Conservation (phyloP, 768 basidiomycete species). For the Pleurotus platypus region DNA sequence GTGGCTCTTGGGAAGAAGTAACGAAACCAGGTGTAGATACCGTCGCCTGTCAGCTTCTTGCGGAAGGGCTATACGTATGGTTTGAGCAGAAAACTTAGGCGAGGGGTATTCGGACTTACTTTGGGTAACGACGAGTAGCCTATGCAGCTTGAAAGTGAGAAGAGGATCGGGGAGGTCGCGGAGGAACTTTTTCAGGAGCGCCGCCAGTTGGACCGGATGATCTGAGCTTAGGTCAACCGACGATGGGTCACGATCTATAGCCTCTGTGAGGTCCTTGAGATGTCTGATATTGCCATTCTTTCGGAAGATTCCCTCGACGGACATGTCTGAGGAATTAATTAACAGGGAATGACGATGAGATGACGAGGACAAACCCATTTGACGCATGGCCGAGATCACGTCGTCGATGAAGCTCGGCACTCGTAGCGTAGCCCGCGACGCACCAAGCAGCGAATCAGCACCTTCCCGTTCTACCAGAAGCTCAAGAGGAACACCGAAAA, state of each 20-base stretch:
- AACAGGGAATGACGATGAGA: slow-evolving; percentile 6
- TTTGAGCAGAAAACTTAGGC: too few species aligned
- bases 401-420: slow-evolving; percentile 99
- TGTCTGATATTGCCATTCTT: slow-evolving; percentile 97
- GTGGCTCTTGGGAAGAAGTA: slow-evolving; percentile 88
- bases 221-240: slow-evolving; percentile 91
- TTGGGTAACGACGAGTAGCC: slow-evolving; percentile 83
- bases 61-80: slow-evolving; percentile 52
- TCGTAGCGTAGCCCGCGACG: slow-evolving; percentile 77
- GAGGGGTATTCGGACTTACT: slow-evolving; percentile 44
- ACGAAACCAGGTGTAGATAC: slow-evolving; percentile 79
- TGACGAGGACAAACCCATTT: slow-evolving; percentile 71
- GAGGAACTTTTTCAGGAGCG: slow-evolving; percentile 94
- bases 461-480: slow-evolving; percentile 91
- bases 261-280: slow-evolving; percentile 85
- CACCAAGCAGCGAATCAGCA: slow-evolving; percentile 91
- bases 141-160: slow-evolving; percentile 91
- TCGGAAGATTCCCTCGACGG: slow-evolving; percentile 96
- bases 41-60: slow-evolving; percentile 76
- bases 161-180: slow-evolving; percentile 95
- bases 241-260: slow-evolving; percentile 90
- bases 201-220: slow-evolving; percentile 96
- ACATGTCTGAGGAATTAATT: slow-evolving; percentile 72
- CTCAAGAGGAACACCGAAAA: slow-evolving; percentile 92
- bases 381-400: slow-evolving; percentile 95